These are phyloP conservation scores for Solanum rostratum DNA, from an alignment of 257 asterid genomes.

Conservation along the genomic window DNA sequence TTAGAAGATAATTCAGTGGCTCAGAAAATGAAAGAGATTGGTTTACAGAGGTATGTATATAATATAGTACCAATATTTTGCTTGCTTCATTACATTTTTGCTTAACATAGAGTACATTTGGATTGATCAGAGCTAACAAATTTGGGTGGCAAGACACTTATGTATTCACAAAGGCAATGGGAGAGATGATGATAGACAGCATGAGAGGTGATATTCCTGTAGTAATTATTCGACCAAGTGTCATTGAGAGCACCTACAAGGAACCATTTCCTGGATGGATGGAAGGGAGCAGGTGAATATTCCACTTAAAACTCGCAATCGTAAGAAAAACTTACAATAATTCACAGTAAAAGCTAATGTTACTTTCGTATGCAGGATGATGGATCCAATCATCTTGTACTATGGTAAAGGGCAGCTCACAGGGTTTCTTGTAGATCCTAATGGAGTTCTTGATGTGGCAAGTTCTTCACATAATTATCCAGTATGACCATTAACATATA, in stretches of 20 bases:
- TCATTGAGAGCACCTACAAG: slow-evolving; percentile 85
- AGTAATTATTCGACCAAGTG: slow-evolving; percentile 85
- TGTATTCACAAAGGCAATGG: slow-evolving; percentile 96
- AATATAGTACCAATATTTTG: not conserved
- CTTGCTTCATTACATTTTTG: not conserved
- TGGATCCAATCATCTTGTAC: slow-evolving; percentile 87
- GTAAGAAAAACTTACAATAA: not conserved
- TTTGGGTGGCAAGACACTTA: slow-evolving; percentile 99
- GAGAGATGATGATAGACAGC: slow-evolving; percentile 92
- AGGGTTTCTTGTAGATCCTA: slow-evolving; percentile 84
- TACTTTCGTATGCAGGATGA: slow-evolving; percentile 49
- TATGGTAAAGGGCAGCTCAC: slow-evolving; percentile 93
- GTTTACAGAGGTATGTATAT: slow-evolving; percentile 73
- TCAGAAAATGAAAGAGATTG: slow-evolving; percentile 72
- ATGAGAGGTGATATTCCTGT: slow-evolving; percentile 73
- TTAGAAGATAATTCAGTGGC: slow-evolving; percentile 24
- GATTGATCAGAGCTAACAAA: slow-evolving; percentile 64
- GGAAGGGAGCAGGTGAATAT: slow-evolving; percentile 83
- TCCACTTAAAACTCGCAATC: not conserved
- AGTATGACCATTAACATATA: not conserved
- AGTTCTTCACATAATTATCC: slow-evolving; percentile 13
- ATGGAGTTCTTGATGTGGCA: slow-evolving; percentile 92
- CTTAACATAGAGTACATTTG: not conserved
- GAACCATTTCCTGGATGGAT: slow-evolving; percentile 99
- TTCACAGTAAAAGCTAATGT: not conserved